A percentile compares a stretch with the other conserved stretches of the same genome.
phyloP scores from a whole-genome alignment of 2,329 filamentous ascomycete genomes.

The Colletotrichum cordylinicola region DNA sequence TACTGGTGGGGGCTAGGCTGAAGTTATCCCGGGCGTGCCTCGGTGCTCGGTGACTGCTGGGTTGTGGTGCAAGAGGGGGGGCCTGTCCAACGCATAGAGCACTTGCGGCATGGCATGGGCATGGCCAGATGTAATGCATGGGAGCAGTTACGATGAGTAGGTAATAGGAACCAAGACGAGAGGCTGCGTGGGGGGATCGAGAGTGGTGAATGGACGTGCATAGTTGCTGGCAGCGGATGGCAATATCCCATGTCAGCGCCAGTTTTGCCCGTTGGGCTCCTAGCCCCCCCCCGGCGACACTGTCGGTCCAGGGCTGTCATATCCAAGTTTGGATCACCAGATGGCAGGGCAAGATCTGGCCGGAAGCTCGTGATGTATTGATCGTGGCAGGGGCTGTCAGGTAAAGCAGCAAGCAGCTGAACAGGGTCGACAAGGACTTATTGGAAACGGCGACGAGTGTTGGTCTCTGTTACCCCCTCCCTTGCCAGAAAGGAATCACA shows the following conservation, averaged over 20 bases:
- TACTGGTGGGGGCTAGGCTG: slow-evolving; percentile 6
- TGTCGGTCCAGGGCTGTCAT: neutral
- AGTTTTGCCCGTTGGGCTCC: neutral
- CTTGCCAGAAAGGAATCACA: neutral
- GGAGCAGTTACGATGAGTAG: neutral
- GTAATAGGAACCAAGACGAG: neutral
- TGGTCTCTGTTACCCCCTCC: neutral
- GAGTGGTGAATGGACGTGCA: slow-evolving; percentile 12
- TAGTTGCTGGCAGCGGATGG: slow-evolving; percentile 5
- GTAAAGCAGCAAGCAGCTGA: neutral
- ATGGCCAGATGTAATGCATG: neutral
- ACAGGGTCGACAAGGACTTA: neutral
- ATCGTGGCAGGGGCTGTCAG: neutral
- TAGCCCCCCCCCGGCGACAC: neutral
- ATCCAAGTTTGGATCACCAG: neutral
- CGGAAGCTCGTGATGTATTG: neutral
- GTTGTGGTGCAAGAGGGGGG: neutral
- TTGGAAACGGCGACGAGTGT: neutral
- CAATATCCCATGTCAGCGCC: slow-evolving; percentile 7
- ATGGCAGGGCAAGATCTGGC: neutral
- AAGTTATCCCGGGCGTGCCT: slow-evolving; percentile 17
- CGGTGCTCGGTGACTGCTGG: slow-evolving; percentile 14
- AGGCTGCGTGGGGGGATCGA: slow-evolving; percentile 3
- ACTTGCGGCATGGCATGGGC: neutral
- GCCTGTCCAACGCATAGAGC: neutral